Evolutionary conservation across 257 asterid species (phyloP).

Genomic region (Euphrasia confusa): DNA sequence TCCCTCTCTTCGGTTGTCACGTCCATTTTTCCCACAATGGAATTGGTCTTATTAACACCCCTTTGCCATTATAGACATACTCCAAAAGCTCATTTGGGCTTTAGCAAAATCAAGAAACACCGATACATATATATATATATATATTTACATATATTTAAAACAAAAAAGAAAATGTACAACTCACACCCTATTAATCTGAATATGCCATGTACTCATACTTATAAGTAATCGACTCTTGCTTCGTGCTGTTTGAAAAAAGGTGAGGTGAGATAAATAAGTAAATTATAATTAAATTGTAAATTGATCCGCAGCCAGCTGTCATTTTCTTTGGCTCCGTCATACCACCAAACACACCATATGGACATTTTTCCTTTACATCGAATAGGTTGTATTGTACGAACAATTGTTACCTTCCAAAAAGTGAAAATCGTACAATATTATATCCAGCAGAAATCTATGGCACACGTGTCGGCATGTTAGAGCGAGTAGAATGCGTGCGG

Average conservation of each 20-base stretch:
- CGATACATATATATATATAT: too few relatives aligned
- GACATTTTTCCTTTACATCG: background rate
- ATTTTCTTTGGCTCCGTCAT: background rate
- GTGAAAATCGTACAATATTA: background rate
- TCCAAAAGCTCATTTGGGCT: constrained; percentile 11
- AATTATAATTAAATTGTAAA: too few relatives aligned
- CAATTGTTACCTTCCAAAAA: background rate
- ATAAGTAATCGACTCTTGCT: too few relatives aligned
- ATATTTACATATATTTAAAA: too few relatives aligned
- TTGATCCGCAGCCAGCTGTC: background rate
- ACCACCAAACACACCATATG: constrained; percentile 10
- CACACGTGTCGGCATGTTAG: background rate
- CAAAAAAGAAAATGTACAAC: too few relatives aligned
- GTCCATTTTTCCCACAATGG: constrained; percentile 5
- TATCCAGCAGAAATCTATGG: background rate
- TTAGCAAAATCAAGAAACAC: constrained; percentile 20
- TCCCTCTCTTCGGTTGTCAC: constrained; percentile 19
- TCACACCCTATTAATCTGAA: too few relatives aligned
- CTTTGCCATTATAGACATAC: constrained; percentile 14
- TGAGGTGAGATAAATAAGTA: too few relatives aligned
- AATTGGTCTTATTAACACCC: constrained; percentile 9
- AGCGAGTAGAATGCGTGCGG: background rate
- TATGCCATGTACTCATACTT: too few relatives aligned
- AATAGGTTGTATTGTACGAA: background rate
- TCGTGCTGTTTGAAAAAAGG: too few relatives aligned